Percentiles rank a stretch among this genome's conserved stretches.
Conservation (phyloP, 441 rosid species). For the Rhodomyrtus psidioides region DNA sequence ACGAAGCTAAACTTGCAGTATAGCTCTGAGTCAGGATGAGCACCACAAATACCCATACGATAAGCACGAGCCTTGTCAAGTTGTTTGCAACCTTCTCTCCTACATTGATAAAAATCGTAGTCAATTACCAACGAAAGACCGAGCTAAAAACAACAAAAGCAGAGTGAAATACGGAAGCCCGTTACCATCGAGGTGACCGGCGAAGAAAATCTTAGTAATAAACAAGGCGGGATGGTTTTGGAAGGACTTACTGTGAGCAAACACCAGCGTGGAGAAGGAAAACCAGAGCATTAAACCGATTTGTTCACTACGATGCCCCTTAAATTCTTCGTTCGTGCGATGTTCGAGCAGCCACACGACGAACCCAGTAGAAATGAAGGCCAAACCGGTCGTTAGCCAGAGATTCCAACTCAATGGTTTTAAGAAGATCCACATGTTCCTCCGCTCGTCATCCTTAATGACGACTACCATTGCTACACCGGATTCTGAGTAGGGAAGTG, state of each 20-base stretch:
- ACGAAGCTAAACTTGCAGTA: too few species aligned
- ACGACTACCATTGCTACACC: conserved; percentile 37
- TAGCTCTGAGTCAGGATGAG: background rate
- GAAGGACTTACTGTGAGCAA: conserved; percentile 26
- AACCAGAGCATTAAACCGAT: conserved; percentile 28
- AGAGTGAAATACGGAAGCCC: background rate
- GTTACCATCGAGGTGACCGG: too few species aligned
- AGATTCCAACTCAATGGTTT: conserved; percentile 36
- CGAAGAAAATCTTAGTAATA: too few species aligned
- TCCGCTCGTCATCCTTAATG: conserved; percentile 7
- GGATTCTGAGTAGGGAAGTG: conserved; percentile 39
- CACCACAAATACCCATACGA: background rate
- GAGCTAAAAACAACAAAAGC: background rate
- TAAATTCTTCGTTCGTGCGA: conserved; percentile 21
- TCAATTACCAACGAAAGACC: background rate
- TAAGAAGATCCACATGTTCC: conserved; percentile 38
- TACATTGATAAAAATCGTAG: background rate
- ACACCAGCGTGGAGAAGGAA: conserved; percentile 35
- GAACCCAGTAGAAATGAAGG: conserved; percentile 26
- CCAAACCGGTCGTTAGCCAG: conserved; percentile 27
- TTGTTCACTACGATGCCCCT: conserved; percentile 27
- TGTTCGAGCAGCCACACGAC: conserved; percentile 39
- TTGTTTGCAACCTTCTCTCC: background rate
- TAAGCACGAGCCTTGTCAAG: background rate
- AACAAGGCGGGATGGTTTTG: background rate